Conservation (phyloP, 2,329 filamentous ascomycete genomes). For the Catunica adiposa region DNA sequence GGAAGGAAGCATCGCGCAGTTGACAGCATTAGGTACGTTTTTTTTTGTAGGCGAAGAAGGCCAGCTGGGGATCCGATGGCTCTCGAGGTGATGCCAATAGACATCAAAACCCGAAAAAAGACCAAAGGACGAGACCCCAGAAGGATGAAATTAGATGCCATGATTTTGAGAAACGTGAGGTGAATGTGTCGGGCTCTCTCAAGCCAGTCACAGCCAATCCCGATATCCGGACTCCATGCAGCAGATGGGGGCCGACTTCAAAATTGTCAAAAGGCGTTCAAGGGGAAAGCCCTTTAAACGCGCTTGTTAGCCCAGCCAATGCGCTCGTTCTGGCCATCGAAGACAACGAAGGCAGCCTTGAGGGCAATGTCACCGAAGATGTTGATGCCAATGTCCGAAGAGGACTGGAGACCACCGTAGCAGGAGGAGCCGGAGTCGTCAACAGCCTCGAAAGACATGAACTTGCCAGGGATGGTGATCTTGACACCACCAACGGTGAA, state of each 20-base stretch:
- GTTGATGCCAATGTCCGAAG: constrained; percentile 31
- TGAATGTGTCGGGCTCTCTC: background rate
- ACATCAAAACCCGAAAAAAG: background rate
- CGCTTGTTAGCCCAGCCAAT: constrained; percentile 9
- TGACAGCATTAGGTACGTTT: background rate
- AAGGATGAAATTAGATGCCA: background rate
- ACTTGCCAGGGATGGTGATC: constrained; percentile 36
- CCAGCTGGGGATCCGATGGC: background rate
- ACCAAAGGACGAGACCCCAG: background rate
- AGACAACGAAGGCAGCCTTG: constrained; percentile 44
- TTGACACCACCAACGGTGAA: constrained; percentile 43
- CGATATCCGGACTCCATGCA: background rate
- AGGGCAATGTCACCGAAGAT: constrained; percentile 49
- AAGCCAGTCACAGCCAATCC: background rate
- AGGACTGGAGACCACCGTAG: constrained; percentile 49
- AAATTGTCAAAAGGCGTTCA: background rate
- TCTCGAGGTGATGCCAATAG: background rate
- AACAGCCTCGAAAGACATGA: constrained; percentile 34
- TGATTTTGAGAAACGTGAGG: background rate
- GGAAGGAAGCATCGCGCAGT: background rate
- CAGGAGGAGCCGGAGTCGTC: constrained; percentile 36
- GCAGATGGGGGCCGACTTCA: background rate
- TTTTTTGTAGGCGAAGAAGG: background rate
- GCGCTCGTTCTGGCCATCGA: constrained; percentile 34
- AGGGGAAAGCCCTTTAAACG: background rate